These are phyloP conservation scores for Pseudonectria buxi DNA, from an alignment of 2,329 filamentous ascomycete species.

Conservation along the genomic window DNA sequence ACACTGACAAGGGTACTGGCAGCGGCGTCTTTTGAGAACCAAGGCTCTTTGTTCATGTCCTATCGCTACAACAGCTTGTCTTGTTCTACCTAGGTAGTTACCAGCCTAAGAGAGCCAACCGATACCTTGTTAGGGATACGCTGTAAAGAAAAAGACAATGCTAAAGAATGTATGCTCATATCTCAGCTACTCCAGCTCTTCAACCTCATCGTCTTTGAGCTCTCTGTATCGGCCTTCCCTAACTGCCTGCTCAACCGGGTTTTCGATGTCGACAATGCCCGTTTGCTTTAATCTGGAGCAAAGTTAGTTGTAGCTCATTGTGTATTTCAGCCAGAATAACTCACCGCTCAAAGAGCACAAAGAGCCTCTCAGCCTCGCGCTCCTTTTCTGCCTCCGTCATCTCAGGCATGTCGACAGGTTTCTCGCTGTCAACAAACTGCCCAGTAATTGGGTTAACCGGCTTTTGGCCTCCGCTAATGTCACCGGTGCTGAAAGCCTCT, in stretches of 20 bases:
- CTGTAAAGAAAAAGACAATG: too few relatives aligned
- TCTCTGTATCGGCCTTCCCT: slow-evolving; percentile 67
- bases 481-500: slow-evolving; percentile 33
- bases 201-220: slow-evolving; percentile 47
- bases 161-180: background rate
- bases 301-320: slow-evolving; percentile 10
- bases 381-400: slow-evolving; percentile 94
- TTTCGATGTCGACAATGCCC: slow-evolving; percentile 70
- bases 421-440: slow-evolving; percentile 67
- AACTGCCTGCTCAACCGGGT: slow-evolving; percentile 66
- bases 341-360: slow-evolving; percentile 83
- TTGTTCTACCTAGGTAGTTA: too few relatives aligned
- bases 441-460: slow-evolving; percentile 80
- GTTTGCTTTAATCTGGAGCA: slow-evolving; percentile 55
- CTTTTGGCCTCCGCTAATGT: slow-evolving; percentile 25
- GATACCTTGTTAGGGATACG: background rate
- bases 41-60: too few relatives aligned
- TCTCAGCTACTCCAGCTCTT: slow-evolving; percentile 31
- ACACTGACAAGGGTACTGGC: too few relatives aligned
- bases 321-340: slow-evolving; percentile 7
- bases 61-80: too few relatives aligned
- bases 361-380: slow-evolving; percentile 79
- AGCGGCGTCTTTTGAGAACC: too few relatives aligned
- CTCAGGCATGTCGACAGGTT: slow-evolving; percentile 49
- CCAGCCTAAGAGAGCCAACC: too few relatives aligned